A percentile compares a stretch with the other conserved stretches of the same genome.
Evolutionary conservation across 108 stramenopile species (phyloP).

Genomic region (Cyclotella sp.): DNA sequence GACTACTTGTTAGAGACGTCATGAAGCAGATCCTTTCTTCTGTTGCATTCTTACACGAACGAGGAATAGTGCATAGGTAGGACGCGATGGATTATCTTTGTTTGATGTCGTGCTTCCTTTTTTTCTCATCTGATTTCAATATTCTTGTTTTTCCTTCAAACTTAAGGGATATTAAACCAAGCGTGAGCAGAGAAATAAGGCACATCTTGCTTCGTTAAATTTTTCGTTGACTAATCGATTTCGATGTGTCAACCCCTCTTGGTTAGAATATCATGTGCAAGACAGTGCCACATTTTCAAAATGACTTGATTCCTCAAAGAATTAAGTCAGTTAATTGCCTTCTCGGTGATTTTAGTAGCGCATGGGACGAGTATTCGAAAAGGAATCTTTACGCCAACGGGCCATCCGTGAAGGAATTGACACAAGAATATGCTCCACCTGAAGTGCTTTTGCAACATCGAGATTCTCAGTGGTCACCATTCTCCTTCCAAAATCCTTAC

Average conservation of each 20-base stretch:
- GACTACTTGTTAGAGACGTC: constrained; percentile 50
- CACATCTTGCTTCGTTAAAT: not conserved
- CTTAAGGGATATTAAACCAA: constrained; percentile 78
- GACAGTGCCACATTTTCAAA: constrained; percentile 25
- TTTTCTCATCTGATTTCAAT: not conserved
- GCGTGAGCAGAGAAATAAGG: constrained; percentile 10
- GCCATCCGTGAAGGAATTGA: constrained; percentile 70
- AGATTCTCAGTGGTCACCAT: constrained; percentile 59
- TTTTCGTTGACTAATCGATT: not conserved
- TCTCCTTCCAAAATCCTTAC: constrained; percentile 58
- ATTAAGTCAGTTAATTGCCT: constrained; percentile 56
- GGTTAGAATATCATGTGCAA: constrained; percentile 71
- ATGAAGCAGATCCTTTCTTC: constrained; percentile 68
- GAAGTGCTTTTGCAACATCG: constrained; percentile 60
- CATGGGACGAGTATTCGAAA: constrained; percentile 71
- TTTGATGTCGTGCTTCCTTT: not conserved
- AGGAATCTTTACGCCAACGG: constrained; percentile 73
- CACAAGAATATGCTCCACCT: constrained; percentile 86
- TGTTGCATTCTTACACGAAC: constrained; percentile 66
- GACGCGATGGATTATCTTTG: not conserved
- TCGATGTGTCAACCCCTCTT: not conserved
- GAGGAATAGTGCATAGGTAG: constrained; percentile 72
- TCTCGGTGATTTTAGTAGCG: constrained; percentile 79
- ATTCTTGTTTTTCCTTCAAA: not conserved
- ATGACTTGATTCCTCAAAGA: constrained; percentile 38